Conservation (phyloP, 768 basidiomycete genomes). For the Tubosaeta sp. region DNA sequence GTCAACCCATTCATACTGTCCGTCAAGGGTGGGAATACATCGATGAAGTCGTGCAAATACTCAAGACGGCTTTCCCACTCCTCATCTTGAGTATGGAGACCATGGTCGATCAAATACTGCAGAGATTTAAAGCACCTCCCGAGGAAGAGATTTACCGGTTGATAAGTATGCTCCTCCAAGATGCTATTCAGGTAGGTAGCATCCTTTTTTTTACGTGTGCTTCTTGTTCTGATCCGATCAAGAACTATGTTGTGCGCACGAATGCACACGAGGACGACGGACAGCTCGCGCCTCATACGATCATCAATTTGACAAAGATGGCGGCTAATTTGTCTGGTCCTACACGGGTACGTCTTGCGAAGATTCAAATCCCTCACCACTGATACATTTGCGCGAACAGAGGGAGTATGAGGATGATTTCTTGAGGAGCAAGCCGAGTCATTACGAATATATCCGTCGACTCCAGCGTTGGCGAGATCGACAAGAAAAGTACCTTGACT, state of each 20-base stretch:
- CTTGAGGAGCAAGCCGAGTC: conserved; percentile 67
- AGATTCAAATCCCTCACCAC: neutral
- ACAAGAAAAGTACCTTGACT: conserved; percentile 81
- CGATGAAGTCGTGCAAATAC: conserved; percentile 87
- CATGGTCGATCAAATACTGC: conserved; percentile 90
- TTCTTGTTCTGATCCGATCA: neutral
- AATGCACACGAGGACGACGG: conserved; percentile 67
- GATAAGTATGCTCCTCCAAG: conserved; percentile 80
- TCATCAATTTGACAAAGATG: conserved; percentile 56
- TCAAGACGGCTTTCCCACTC: conserved; percentile 95
- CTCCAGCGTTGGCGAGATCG: conserved; percentile 92
- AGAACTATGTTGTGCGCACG: conserved; percentile 72
- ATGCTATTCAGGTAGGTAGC: conserved; percentile 70
- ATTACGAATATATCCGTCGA: conserved; percentile 83
- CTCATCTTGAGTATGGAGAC: conserved; percentile 95
- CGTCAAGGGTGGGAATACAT: conserved; percentile 85
- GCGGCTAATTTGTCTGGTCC: conserved; percentile 52
- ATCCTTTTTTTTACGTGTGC: neutral
- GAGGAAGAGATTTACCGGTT: conserved; percentile 96
- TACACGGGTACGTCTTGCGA: conserved; percentile 46
- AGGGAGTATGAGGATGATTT: conserved; percentile 92
- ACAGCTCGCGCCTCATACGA: conserved; percentile 49
- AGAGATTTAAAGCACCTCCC: conserved; percentile 79
- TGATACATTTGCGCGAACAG: conserved; percentile 35
- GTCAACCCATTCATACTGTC: conserved; percentile 31